These are phyloP conservation scores for Cystobasidium slooffiae DNA, from an alignment of 1,284 basidiomycete genomes.

Conservation along the genomic window DNA sequence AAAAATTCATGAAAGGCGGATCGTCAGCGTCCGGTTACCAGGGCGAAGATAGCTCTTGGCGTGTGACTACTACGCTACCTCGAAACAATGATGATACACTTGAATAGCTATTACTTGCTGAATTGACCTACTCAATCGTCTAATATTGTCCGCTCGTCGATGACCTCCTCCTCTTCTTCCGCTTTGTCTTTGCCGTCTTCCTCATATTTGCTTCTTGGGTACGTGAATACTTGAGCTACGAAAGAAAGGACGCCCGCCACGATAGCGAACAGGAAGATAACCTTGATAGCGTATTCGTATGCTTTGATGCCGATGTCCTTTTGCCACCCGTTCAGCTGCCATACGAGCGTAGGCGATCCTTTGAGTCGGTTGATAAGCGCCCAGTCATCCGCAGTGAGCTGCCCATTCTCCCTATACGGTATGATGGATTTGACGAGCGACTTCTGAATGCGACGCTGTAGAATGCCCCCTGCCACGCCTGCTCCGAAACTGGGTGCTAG, in stretches of 20 bases:
- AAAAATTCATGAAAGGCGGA: no score
- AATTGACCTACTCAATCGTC: neutral
- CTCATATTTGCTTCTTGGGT: neutral
- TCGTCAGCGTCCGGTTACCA: no score
- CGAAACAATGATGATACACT: no score
- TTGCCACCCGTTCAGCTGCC: constrained; percentile 40
- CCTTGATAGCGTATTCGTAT: constrained; percentile 41
- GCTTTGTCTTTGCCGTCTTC: constrained; percentile 9
- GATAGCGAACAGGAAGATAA: constrained; percentile 22
- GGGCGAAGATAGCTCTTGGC: no score
- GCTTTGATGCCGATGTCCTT: constrained; percentile 26
- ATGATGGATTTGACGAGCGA: constrained; percentile 7
- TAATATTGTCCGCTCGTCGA: constrained; percentile 17
- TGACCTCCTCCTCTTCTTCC: neutral
- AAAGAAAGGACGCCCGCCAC: constrained; percentile 1
- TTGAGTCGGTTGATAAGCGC: constrained; percentile 26
- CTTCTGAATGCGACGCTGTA: constrained; percentile 32
- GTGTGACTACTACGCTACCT: no score
- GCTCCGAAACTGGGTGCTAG: constrained; percentile 38
- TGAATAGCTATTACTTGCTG: no score
- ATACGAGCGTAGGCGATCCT: constrained; percentile 32
- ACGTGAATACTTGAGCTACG: constrained; percentile 19
- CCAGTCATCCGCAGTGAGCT: constrained; percentile 15
- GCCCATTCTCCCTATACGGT: neutral
- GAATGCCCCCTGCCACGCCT: constrained; percentile 36